These are phyloP conservation scores for Aspergillus caelatus DNA, from an alignment of 2,329 filamentous ascomycete species.

Conservation along the genomic window DNA sequence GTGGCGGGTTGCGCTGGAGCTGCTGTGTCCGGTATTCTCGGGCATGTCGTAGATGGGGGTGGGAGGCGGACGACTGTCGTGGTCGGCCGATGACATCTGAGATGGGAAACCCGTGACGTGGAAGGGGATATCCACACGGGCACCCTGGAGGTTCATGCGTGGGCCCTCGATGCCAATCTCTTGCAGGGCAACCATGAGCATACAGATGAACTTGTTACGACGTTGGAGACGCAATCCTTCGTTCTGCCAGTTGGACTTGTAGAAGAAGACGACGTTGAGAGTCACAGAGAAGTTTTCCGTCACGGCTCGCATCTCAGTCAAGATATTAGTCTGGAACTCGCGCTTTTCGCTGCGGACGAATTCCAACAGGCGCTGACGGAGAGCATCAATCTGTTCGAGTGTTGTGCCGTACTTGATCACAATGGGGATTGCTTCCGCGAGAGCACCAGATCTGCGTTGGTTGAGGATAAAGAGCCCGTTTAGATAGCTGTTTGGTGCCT, in stretches of 20 bases:
- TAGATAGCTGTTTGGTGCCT: constrained; percentile 90
- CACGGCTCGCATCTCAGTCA: constrained; percentile 80
- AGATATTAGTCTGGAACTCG: constrained; percentile 82
- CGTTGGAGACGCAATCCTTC: constrained; percentile 85
- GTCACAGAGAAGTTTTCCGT: constrained; percentile 82
- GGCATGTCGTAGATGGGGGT: constrained; percentile 29
- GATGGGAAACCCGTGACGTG: constrained; percentile 59
- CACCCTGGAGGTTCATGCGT: constrained; percentile 70
- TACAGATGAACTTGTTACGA: constrained; percentile 92
- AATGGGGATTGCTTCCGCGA: constrained; percentile 83
- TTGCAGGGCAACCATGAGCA: constrained; percentile 83
- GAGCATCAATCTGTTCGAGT: constrained; percentile 76
- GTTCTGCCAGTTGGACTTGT: constrained; percentile 97
- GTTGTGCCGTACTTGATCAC: constrained; percentile 88
- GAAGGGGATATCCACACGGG: constrained; percentile 67
- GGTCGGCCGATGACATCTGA: constrained; percentile 45
- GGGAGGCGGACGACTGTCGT: constrained; percentile 47
- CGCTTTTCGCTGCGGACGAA: constrained; percentile 85
- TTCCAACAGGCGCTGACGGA: constrained; percentile 77
- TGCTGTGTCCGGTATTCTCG: constrained; percentile 36
- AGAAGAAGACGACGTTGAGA: constrained; percentile 94
- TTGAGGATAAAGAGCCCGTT: constrained; percentile 95
- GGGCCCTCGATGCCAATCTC: constrained; percentile 85
- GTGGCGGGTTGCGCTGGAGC: constrained; percentile 31
- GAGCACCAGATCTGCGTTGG: constrained; percentile 82